Evolutionary conservation across 2,329 filamentous ascomycete species (phyloP), one percentile per base, ranked within the genome.

Genomic region (Penicillium sp.): DNA sequence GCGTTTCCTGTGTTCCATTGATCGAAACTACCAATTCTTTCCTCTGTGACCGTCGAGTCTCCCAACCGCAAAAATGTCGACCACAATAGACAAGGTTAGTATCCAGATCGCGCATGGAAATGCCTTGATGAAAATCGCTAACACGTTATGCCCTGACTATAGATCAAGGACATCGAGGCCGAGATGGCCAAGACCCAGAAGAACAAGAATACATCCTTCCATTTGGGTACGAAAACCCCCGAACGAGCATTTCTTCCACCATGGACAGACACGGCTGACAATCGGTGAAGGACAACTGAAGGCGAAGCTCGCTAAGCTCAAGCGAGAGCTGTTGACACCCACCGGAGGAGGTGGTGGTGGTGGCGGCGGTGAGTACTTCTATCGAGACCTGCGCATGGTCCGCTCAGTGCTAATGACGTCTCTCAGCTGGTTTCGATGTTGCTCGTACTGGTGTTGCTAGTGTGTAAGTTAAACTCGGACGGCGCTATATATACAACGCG

Each of bases 131-230:
- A 51, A 47, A 49, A 44, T 47, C 41, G 27, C 43, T 58, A 67
- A 74, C 76, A 50, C 43, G 55, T 20, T 42, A 47, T 62, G 61
- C 55, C 57, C 57, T 49, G 53, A 56, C 38, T 63, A 69, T 66
- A 93, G 88, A 96, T 97, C 81, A 95, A 95, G 75, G 88, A 92
- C 66, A 88, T 96, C 74, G 92, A 96, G 87, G 76, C 86, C 78
- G 92, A 96, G 86, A 96, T 96, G 92, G 89, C 90, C 78, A 82
- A 82, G 75, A 96, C 91, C 67, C 91, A 97, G 73, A 96, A 96
- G 78, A 96, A 96, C 75, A 96, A 96, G 78, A 88, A 87, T 46
- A 95, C 90, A 10, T 91, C 89, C 42, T 95, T 85, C 72, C 91
- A 96, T 81, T 78, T 96, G 72, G 90, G 89, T 74, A 72, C 55